A percentile compares a stretch with the other conserved stretches of the same genome.
Conservation (phyloP, 78 protist genomes). For the Polysphondylium violaceum region DNA sequence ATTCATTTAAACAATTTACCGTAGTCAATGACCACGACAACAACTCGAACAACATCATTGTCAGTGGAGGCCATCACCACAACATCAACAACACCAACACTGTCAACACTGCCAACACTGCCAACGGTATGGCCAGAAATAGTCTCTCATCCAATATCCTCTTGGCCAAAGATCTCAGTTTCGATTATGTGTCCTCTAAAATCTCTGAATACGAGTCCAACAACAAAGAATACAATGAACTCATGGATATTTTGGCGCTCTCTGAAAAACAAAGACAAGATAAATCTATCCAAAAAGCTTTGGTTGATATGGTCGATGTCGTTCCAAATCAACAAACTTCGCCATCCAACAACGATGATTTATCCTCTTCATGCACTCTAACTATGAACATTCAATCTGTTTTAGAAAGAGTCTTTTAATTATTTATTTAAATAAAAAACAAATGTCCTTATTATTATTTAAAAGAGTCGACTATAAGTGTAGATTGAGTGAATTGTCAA, state of each 20-base stretch:
- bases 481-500: no score
- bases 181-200: neutral
- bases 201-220: neutral
- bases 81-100: constrained; percentile 13
- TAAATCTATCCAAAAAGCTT: no score
- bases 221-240: constrained; percentile 7
- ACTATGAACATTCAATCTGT: constrained; percentile 37
- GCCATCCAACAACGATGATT: no score
- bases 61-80: neutral
- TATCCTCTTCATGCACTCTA: constrained; percentile 42
- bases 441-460: no score
- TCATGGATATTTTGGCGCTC: constrained; percentile 3
- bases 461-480: no score
- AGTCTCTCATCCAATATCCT: neutral
- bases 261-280: no score
- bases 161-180: neutral
- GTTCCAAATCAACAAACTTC: no score
- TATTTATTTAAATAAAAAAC: no score
- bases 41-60: neutral
- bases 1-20: constrained; percentile 63
- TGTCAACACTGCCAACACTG: neutral
- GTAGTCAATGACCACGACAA: neutral
- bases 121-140: neutral
- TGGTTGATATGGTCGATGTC: no score
- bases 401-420: constrained; percentile 37